Percentiles rank a stretch among this genome's conserved stretches.
These are phyloP conservation scores for Bruguiera parviflora DNA, from an alignment of 345 rosid genomes.

Conservation along the genomic window DNA sequence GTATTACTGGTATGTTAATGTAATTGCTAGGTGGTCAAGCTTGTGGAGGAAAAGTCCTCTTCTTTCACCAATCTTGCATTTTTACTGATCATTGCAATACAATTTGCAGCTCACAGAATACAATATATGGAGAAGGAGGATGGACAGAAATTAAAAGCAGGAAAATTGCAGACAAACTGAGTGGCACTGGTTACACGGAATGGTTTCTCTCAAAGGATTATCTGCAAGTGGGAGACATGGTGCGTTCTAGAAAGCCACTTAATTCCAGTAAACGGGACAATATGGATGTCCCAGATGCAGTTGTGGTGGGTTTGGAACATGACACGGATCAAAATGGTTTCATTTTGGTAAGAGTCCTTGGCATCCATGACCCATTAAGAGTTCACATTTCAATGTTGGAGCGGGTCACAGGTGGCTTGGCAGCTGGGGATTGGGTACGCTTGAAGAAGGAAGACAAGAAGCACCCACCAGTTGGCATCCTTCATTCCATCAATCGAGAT, in stretches of 20 bases:
- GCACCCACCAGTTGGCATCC: conserved; percentile 77
- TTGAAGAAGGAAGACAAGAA: conserved; percentile 64
- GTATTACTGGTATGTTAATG: neutral
- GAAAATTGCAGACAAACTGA: conserved; percentile 35
- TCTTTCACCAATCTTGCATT: neutral
- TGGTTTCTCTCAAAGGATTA: conserved; percentile 83
- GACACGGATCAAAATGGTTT: conserved; percentile 52
- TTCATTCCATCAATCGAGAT: conserved; percentile 67
- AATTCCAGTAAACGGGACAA: conserved; percentile 54
- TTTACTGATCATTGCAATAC: conserved; percentile 8
- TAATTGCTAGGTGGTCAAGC: conserved; percentile 14
- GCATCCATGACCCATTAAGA: conserved; percentile 82
- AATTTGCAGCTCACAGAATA: conserved; percentile 59
- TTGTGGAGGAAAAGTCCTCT: neutral
- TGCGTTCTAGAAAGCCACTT: conserved; percentile 80
- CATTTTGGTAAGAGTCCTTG: conserved; percentile 77
- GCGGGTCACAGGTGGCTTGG: conserved; percentile 66
- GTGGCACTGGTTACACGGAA: conserved; percentile 52
- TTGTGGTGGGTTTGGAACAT: conserved; percentile 66
- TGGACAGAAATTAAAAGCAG: conserved; percentile 47
- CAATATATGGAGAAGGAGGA: conserved; percentile 42
- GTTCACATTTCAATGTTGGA: conserved; percentile 64
- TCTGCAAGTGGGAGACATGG: conserved; percentile 66
- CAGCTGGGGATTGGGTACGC: conserved; percentile 91
- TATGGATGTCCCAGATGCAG: conserved; percentile 86